Percentiles rank a stretch among this genome's conserved stretches.
phyloP scores from a whole-genome alignment of 768 basidiomycete species.

The Harrya chromipes region DNA sequence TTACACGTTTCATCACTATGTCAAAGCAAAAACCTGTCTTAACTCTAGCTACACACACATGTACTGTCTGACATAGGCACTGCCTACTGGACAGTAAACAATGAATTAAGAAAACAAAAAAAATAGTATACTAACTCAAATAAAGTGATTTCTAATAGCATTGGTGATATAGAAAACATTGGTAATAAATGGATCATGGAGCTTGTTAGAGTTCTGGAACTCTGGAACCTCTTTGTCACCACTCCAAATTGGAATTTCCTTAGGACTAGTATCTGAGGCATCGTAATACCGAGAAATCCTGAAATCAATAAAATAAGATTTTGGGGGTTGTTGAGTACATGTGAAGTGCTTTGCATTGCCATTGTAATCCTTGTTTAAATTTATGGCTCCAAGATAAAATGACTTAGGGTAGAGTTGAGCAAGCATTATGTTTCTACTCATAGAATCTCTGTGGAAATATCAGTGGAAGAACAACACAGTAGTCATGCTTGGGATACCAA shows the following conservation, averaged over 20 bases:
- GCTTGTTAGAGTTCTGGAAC: conserved; percentile 23
- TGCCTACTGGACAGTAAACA: too few species aligned
- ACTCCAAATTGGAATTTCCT: conserved; percentile 32
- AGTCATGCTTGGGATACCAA: conserved; percentile 1
- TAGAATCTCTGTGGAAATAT: conserved; percentile 23
- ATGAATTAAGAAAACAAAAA: neutral
- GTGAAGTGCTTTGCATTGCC: conserved; percentile 24
- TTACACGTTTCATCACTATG: too few species aligned
- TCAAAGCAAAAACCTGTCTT: too few species aligned
- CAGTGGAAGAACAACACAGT: neutral
- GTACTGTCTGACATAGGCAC: too few species aligned
- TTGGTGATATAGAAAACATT: conserved; percentile 47
- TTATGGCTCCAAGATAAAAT: conserved; percentile 23
- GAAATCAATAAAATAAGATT: conserved; percentile 28
- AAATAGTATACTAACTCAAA: conserved; percentile 21
- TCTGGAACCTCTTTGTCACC: conserved; percentile 45
- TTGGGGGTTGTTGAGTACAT: conserved; percentile 27
- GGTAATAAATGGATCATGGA: conserved; percentile 38
- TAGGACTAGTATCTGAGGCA: conserved; percentile 25
- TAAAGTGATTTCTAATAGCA: conserved; percentile 31
- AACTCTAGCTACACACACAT: too few species aligned
- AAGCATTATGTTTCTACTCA: conserved; percentile 33
- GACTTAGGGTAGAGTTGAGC: conserved; percentile 21
- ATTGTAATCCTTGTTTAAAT: conserved; percentile 16
- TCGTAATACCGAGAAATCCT: conserved; percentile 33